These are phyloP conservation scores for Solanum chiquidenum DNA, from an alignment of 257 asterid species.

Conservation along the genomic window DNA sequence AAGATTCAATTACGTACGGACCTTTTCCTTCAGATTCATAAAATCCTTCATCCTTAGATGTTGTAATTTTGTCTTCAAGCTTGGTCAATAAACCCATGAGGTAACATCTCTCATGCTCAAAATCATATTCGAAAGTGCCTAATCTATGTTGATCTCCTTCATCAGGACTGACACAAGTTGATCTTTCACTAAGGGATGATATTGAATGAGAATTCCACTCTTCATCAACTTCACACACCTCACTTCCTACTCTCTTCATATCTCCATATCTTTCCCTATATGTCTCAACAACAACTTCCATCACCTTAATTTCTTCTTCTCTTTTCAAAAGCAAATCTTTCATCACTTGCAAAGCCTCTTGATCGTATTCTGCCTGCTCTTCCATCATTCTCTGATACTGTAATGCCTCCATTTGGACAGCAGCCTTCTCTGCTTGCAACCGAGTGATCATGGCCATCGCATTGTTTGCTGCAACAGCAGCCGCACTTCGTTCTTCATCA, in stretches of 20 bases:
- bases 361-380: background rate
- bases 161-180: background rate
- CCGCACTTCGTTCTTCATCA: background rate
- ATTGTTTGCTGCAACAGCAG: background rate
- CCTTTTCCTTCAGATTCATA: background rate
- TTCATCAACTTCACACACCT: background rate
- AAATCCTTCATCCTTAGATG: background rate
- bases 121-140: background rate
- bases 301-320: background rate
- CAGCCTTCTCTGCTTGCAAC: background rate
- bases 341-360: background rate
- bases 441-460: background rate
- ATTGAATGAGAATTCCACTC: background rate
- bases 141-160: background rate
- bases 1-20: background rate
- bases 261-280: background rate
- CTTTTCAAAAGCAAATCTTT: background rate
- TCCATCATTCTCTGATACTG: background rate
- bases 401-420: background rate
- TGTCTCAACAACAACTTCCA: background rate
- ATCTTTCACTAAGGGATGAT: background rate
- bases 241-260: background rate
- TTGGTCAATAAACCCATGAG: background rate
- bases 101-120: background rate
- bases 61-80: background rate